A percentile compares a stretch with the other conserved stretches of the same genome.
phyloP scores from a whole-genome alignment of 2,329 filamentous ascomycete species.

The Conoideocrella luteorostrata region DNA sequence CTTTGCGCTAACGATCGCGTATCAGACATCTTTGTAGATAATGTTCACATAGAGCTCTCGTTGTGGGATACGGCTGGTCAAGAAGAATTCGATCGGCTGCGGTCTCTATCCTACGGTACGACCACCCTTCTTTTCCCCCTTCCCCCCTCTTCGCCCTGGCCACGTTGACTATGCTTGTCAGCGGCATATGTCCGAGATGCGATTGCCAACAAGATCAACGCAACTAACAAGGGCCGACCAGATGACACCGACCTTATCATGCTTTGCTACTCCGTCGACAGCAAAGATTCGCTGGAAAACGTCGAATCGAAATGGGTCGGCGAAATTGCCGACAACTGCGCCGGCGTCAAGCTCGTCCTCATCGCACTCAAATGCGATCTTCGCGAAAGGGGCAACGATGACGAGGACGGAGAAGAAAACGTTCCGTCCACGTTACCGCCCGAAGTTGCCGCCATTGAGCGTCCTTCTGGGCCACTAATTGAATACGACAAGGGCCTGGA shows the following conservation, averaged over 20 bases:
- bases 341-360: conserved; percentile 87
- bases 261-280: conserved; percentile 98
- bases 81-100: conserved; percentile 95
- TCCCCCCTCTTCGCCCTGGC: too few species aligned
- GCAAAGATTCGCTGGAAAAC: conserved; percentile 93
- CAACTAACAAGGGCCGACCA: conserved; percentile 18
- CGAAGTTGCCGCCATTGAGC: conserved; percentile 22
- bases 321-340: conserved; percentile 97
- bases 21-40: conserved; percentile 94
- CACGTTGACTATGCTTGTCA: too few species aligned
- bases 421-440: conserved; percentile 21
- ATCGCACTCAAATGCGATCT: conserved; percentile 96
- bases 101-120: conserved; percentile 84
- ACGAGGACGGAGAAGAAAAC: conserved; percentile 59
- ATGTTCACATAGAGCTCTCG: conserved; percentile 91
- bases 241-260: conserved; percentile 95
- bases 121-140: too few species aligned
- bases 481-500: conserved; percentile 87
- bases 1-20: not conserved
- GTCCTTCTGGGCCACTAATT: conserved; percentile 67
- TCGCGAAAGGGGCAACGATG: conserved; percentile 68
- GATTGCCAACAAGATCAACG: too few species aligned
- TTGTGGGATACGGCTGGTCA: conserved; percentile 98
- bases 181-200: too few species aligned
- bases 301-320: conserved; percentile 98